A percentile compares a stretch with the other conserved stretches of the same genome.
phyloP scores from a whole-genome alignment of 768 basidiomycete genomes.

The Leccinum arenicola region DNA sequence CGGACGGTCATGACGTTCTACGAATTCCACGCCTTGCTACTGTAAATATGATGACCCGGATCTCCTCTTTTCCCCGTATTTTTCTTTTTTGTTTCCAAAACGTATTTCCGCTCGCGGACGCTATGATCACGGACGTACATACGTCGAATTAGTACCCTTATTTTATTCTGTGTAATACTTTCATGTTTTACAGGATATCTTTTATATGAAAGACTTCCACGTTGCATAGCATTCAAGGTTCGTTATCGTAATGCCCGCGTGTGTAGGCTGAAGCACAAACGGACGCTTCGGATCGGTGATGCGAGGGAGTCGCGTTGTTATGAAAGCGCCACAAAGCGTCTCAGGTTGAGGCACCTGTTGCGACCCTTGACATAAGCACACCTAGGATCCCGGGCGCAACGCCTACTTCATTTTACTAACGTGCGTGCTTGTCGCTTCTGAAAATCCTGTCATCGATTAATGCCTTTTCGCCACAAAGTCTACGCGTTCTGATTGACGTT shows the following conservation, averaged over 20 bases:
- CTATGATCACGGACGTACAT: background rate
- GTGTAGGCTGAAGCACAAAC: background rate
- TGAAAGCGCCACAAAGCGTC: background rate
- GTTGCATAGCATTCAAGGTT: background rate
- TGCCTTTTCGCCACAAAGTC: no score
- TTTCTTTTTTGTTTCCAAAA: background rate
- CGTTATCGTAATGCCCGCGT: background rate
- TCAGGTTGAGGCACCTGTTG: background rate
- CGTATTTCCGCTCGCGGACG: background rate
- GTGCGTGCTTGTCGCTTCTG: no score
- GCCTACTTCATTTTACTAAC: no score
- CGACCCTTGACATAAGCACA: no score
- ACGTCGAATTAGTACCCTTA: background rate
- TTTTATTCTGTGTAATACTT: background rate
- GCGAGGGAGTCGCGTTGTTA: background rate
- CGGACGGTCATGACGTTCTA: background rate
- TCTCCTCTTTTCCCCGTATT: background rate
- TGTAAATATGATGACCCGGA: background rate
- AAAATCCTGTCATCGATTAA: no score
- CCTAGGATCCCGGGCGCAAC: no score
- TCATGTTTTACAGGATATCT: background rate
- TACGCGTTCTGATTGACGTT: no score
- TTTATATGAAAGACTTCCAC: no score
- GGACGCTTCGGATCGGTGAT: background rate
- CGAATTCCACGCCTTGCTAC: background rate